Evolutionary conservation across 2,329 filamentous ascomycete species (phyloP).

Genomic region (Fusarium tanahbumbuense): DNA sequence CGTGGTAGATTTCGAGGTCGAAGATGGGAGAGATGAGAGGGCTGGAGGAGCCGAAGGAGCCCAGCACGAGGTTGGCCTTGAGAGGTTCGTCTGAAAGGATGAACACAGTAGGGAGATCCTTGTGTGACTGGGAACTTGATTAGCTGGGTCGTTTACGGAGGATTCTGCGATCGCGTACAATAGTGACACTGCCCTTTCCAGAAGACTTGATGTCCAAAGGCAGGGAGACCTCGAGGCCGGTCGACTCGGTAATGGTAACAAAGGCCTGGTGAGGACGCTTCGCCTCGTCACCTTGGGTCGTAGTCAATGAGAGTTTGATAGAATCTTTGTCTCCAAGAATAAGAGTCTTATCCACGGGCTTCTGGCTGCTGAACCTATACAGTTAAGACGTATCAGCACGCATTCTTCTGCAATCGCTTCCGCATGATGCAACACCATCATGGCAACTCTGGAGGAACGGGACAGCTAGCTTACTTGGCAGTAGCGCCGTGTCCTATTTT

Average conservation of each 20-base stretch:
- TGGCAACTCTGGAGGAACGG: conserved; percentile 19
- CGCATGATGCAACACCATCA: conserved; percentile 23
- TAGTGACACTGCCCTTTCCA: conserved; percentile 85
- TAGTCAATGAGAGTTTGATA: conserved; percentile 84
- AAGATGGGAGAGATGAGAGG: conserved; percentile 79
- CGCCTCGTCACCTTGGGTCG: conserved; percentile 79
- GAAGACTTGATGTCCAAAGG: conserved; percentile 85
- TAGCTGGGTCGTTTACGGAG: conserved; percentile 35
- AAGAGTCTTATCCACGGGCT: conserved; percentile 72
- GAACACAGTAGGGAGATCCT: conserved; percentile 88
- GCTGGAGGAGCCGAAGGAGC: conserved; percentile 81
- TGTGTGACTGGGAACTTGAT: conserved; percentile 73
- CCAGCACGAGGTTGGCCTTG: conserved; percentile 84
- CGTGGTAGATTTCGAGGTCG: conserved; percentile 73
- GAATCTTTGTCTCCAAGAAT: conserved; percentile 75
- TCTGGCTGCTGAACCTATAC: conserved; percentile 67
- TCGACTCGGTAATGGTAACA: conserved; percentile 81
- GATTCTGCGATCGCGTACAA: conserved; percentile 68
- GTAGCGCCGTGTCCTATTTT: conserved; percentile 74
- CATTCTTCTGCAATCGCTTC: conserved; percentile 3
- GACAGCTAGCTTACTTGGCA: conserved; percentile 68
- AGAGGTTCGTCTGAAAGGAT: conserved; percentile 75
- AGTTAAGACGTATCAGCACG: conserved; percentile 38
- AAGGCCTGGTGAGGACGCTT: conserved; percentile 96
- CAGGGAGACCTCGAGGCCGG: conserved; percentile 88